Conservation (phyloP, 23 red algal genomes). For the Gracilaria caudata region DNA sequence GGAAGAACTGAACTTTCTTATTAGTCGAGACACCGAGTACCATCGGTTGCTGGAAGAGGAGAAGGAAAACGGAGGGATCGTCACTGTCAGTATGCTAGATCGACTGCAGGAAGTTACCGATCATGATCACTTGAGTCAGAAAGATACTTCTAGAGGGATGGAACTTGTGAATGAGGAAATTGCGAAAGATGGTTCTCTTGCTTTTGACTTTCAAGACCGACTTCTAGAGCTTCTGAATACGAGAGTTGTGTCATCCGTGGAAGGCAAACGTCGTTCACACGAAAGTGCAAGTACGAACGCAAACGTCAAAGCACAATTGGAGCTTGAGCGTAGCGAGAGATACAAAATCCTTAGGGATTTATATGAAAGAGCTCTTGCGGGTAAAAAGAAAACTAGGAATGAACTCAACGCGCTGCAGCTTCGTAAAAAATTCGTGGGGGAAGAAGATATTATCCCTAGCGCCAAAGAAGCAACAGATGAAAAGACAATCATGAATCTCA, state of each 20-base stretch:
- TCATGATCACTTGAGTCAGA: slow-evolving; percentile 2
- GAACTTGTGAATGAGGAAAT: slow-evolving; percentile 38
- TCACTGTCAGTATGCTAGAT: slow-evolving; percentile 25
- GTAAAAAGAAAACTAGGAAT: not conserved
- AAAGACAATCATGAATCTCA: not conserved
- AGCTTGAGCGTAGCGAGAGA: slow-evolving; percentile 8
- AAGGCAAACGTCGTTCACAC: not conserved
- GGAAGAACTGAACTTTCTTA: slow-evolving; percentile 28
- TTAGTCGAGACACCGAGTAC: slow-evolving; percentile 10
- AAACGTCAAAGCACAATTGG: not conserved
- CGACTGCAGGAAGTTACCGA: slow-evolving; percentile 15
- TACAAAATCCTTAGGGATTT: not conserved
- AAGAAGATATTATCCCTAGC: slow-evolving; percentile 6
- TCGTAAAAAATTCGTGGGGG: not conserved
- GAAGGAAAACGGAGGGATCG: slow-evolving; percentile 24
- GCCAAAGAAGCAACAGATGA: slow-evolving; percentile 33
- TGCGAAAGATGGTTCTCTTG: not conserved
- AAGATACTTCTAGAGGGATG: slow-evolving; percentile 12
- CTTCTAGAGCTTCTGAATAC: slow-evolving; percentile 5
- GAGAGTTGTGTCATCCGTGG: not conserved
- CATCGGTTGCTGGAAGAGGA: not conserved
- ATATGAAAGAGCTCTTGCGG: not conserved
- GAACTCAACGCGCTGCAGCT: not conserved
- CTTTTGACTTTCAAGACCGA: slow-evolving; percentile 5
- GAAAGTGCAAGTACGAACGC: not conserved